Base-by-base conservation (phyloP, 176 grass and related monocot species). In the Lolium perenne region DNA sequence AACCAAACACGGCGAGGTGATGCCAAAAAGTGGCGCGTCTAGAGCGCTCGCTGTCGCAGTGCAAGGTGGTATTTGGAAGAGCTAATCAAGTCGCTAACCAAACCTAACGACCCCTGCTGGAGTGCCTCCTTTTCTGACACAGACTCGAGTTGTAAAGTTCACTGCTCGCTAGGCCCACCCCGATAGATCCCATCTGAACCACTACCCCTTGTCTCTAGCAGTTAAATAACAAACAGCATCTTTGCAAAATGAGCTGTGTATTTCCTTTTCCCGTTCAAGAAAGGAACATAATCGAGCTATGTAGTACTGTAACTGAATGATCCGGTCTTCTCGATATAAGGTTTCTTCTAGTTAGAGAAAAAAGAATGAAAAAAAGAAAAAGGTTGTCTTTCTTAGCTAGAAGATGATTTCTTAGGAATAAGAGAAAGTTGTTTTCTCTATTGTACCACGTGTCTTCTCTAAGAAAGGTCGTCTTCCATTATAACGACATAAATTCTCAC, bases 141-240 rank as follows among this genome's bases (percentile, higher is more conserved):
- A 43, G 60, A 51, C 75, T 70, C 51, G 16, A 60, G 89, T 21
- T 87, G 89, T 87, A 85, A 85, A 85, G 86, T 13, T 61, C 46
- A 7, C 38, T 74, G 78, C 57, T 68, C 22, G n/a, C 25, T 49
- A n/a, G 64, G 51, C 29, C 76, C 76, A 18, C 57, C 1, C 21
- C 21, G 17, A 59, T 46, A 62, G 62, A 84, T 91, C 90, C 70
- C 81, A 91, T 91, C 89, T 53, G 25, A 81, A 87, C 89, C 85
- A 84, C 81, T 23, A 23, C 0, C 85, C 10, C 81, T 20, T 87
- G 85, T 81, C 89, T 22, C 41, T 73, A 73, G 40, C 20, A 21
- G n/a, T 18, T 25, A 1, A 87, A 80, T 76, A 84, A 83, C 71
- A 48, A 15, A 74, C 14, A 18, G 13, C 9, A 10, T 51, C 38